These are phyloP conservation scores for Colletotrichum sp. DNA, from an alignment of 2,329 filamentous ascomycete genomes.

Conservation along the genomic window DNA sequence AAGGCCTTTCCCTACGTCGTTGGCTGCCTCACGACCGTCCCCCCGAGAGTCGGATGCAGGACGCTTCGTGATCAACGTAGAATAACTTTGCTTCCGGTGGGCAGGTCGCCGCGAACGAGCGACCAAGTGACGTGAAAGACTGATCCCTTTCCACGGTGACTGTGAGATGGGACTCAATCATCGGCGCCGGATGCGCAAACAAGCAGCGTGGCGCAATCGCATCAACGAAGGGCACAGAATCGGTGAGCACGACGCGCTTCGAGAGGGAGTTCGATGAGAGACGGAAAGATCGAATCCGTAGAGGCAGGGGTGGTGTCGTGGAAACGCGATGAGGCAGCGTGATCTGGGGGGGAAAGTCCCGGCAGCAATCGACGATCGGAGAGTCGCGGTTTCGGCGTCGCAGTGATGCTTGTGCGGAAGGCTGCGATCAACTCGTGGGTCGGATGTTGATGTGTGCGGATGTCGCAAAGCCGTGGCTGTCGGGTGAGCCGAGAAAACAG, in stretches of 20 bases:
- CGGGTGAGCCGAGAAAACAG: neutral
- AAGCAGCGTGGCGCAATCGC: slow-evolving; percentile 7
- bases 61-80: neutral
- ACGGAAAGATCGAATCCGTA: neutral
- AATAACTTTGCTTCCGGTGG: neutral
- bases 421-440: neutral
- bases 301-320: slow-evolving; percentile 1
- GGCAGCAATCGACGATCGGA: slow-evolving; percentile 5
- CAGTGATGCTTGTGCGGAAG: neutral
- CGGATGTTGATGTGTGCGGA: neutral
- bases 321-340: slow-evolving; percentile 5
- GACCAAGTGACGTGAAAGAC: neutral
- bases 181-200: slow-evolving; percentile 22
- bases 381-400: neutral
- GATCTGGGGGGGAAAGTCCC: neutral
- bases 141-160: slow-evolving; percentile 9
- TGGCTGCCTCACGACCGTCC: slow-evolving; percentile 19
- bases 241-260: neutral
- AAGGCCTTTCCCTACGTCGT: slow-evolving; percentile 15
- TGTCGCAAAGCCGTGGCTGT: neutral
- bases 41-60: neutral
- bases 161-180: slow-evolving; percentile 13
- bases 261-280: neutral
- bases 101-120: neutral
- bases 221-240: neutral